Evolutionary conservation across 1,284 basidiomycete genomes (phyloP).

Genomic region (Rhizopogon parksii): DNA sequence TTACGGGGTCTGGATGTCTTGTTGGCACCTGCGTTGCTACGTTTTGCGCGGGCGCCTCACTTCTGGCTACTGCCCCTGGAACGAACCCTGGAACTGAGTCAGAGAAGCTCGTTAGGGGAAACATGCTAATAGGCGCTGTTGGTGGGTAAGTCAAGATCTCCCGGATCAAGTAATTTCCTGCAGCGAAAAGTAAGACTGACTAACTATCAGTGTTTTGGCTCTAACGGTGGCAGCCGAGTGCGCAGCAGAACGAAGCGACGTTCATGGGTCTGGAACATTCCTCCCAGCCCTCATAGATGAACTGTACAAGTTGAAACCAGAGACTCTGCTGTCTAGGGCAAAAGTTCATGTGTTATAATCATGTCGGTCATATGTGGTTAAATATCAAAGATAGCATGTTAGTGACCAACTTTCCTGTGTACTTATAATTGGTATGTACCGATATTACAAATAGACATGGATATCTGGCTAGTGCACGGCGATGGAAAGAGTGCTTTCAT

Average conservation of each 20-base stretch:
- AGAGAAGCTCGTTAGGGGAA: constrained; percentile 54
- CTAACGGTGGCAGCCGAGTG: constrained; percentile 82
- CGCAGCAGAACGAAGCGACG: constrained; percentile 63
- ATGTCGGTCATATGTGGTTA: background rate
- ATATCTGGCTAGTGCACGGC: background rate
- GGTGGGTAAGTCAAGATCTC: constrained; percentile 53
- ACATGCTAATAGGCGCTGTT: constrained; percentile 70
- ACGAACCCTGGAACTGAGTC: constrained; percentile 17
- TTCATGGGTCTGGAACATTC: constrained; percentile 85
- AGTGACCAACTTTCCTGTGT: background rate
- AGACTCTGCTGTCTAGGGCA: constrained; percentile 42
- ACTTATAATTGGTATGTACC: background rate
- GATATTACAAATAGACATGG: background rate
- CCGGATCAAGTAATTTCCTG: background rate
- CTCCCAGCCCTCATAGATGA: constrained; percentile 83
- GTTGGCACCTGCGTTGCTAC: constrained; percentile 72
- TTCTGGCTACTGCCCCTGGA: constrained; percentile 20
- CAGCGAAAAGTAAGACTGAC: constrained; percentile 1
- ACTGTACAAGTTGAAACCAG: constrained; percentile 57
- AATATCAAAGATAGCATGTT: background rate
- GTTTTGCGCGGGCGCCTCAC: constrained; percentile 68
- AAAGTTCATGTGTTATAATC: constrained; percentile 38
- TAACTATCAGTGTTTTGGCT: constrained; percentile 57
- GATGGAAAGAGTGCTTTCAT: constrained; percentile 1
- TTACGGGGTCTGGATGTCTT: constrained; percentile 91